Base-by-base conservation (phyloP, 352 stramenopile genomes). In the Pythium myriotylum region DNA sequence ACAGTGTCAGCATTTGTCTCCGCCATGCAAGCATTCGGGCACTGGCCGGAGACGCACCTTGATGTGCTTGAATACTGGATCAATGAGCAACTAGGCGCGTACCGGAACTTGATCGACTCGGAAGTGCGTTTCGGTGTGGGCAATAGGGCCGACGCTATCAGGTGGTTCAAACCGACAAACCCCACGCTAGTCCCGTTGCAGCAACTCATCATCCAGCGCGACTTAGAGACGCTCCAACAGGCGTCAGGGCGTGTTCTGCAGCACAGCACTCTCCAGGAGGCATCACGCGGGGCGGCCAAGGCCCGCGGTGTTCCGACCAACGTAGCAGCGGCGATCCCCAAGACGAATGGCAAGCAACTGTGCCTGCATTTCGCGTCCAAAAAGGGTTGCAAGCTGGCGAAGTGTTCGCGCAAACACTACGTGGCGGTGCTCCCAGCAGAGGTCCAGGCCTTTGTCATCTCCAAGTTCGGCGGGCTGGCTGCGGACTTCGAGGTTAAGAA, bases 1-100 rank as follows among this genome's bases (percentile, higher is more conserved):
- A 59, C 39, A 2, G 20, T 59, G 14, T 17, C 52, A 19, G 24
- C 27, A 1, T 50, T 59, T 17, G 52, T 59, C 1, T 41, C 52
- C 3, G 26, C 40, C 39, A 22, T 50, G 20, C 52, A 59, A 26
- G 13, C 52, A 26, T 51, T 29, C 52, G 40, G 24, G 12, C 14
- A 59, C 26, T 59, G 52, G 40, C 52, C 52, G 1, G 40, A 51
- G 17, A 26, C 10, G 12, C 52, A 59, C 40, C 52, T 59, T 13
- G 24, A 50, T 19, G 24, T 35, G 1, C 52, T 59, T 5, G 52
- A 26, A 12, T 59, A 29, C 26, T 59, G 39, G 39, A 50, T 59
- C 52, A 51, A 50, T 39, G 52, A 50, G 16, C 37, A 17, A 5
- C 40, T 59, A 1, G 22, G 23, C 0, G 52, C 19, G 14, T 59